phyloP scores from a whole-genome alignment of 2,329 filamentous ascomycete genomes.

The Xylariaceae sp. region DNA sequence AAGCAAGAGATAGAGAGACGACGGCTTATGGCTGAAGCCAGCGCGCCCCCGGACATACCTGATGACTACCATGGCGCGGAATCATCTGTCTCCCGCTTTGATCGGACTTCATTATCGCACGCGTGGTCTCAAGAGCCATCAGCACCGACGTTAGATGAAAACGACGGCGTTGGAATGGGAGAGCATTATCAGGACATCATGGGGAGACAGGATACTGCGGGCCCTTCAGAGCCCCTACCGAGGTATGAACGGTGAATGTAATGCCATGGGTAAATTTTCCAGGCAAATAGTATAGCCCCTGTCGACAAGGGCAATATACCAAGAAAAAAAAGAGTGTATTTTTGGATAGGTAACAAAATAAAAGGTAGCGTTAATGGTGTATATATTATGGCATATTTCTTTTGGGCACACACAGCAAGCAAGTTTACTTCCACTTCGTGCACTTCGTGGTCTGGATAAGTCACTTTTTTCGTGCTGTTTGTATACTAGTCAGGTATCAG shows the following conservation, averaged over 20 bases:
- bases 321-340: neutral
- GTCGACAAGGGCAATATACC: neutral
- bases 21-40: slow-evolving; percentile 47
- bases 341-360: neutral
- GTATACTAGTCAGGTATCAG: slow-evolving; percentile 7
- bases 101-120: slow-evolving; percentile 23
- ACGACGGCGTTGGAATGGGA: slow-evolving; percentile 20
- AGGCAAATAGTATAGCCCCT: neutral
- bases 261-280: slow-evolving; percentile 1
- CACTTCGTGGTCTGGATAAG: slow-evolving; percentile 3
- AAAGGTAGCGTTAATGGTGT: slow-evolving; percentile 1
- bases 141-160: slow-evolving; percentile 29
- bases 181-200: slow-evolving; percentile 43
- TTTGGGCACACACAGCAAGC: neutral
- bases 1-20: slow-evolving; percentile 62
- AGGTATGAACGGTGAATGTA: slow-evolving; percentile 31
- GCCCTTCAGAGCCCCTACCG: slow-evolving; percentile 30
- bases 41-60: slow-evolving; percentile 41
- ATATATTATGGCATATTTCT: slow-evolving; percentile 4
- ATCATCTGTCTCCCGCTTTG: slow-evolving; percentile 19
- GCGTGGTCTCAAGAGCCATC: slow-evolving; percentile 25
- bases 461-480: slow-evolving; percentile 8
- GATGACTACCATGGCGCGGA: slow-evolving; percentile 20
- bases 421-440: slow-evolving; percentile 2
- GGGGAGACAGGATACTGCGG: slow-evolving; percentile 38